Conservation (phyloP, 202 grass and related monocot genomes). For the Eragrostis tef region DNA sequence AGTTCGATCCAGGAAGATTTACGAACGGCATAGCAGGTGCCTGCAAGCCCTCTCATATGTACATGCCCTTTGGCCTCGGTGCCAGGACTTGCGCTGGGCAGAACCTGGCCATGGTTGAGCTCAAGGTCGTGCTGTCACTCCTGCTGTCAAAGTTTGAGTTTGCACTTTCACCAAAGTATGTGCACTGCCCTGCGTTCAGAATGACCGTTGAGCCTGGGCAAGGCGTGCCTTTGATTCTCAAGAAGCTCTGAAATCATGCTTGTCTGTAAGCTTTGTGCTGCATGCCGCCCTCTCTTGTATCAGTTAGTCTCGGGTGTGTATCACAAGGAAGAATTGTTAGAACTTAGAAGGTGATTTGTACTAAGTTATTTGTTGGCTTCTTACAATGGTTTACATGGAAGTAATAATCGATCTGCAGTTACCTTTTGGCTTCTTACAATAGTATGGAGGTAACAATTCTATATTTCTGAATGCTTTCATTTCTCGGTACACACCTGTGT, state of each 20-base stretch:
- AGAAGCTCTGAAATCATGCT: conserved; percentile 11
- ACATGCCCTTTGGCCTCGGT: conserved; percentile 69
- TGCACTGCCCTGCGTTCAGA: conserved; percentile 61
- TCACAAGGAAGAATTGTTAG: too few relatives aligned
- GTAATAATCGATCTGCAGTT: neutral
- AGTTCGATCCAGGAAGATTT: conserved; percentile 63
- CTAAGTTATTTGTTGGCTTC: neutral
- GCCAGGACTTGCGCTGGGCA: conserved; percentile 61
- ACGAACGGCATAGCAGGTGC: conserved; percentile 50
- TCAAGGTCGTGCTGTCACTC: conserved; percentile 66
- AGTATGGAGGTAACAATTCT: neutral
- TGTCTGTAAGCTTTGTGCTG: too few relatives aligned
- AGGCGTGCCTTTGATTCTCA: conserved; percentile 52
- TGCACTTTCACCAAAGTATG: conserved; percentile 42
- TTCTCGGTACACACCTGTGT: too few relatives aligned
- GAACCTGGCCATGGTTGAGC: conserved; percentile 68
- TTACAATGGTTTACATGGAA: neutral
- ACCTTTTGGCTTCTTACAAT: neutral
- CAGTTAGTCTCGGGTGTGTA: too few relatives aligned
- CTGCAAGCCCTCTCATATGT: conserved; percentile 54
- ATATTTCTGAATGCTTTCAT: too few relatives aligned
- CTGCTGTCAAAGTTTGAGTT: conserved; percentile 55
- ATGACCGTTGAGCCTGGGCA: conserved; percentile 64
- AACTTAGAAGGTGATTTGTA: too few relatives aligned
- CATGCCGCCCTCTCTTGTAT: too few relatives aligned